Conservation (phyloP, 1,284 basidiomycete genomes). For the Pyrrhoderma lamaoense region DNA sequence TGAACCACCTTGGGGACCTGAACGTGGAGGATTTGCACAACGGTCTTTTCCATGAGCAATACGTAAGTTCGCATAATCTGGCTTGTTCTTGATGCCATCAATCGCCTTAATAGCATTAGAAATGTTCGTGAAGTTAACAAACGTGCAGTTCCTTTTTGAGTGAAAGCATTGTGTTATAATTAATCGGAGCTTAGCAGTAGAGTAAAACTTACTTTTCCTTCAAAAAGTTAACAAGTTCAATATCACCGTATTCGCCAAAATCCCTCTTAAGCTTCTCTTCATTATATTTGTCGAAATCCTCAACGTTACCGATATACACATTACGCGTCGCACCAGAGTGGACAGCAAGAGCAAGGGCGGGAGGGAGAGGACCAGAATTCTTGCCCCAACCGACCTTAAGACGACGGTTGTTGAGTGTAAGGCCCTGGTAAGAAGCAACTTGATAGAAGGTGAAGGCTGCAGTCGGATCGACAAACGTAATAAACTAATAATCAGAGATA, state of each 20-base stretch:
- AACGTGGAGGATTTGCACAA: conserved; percentile 84
- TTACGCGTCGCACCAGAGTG: conserved; percentile 89
- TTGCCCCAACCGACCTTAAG: conserved; percentile 96
- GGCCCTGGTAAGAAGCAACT: conserved; percentile 78
- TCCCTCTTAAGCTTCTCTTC: conserved; percentile 83
- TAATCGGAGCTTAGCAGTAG: background rate
- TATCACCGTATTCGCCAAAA: conserved; percentile 89
- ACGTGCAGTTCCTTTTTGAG: conserved; percentile 72
- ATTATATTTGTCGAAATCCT: conserved; percentile 83
- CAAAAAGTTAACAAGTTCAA: conserved; percentile 92
- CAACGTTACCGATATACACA: conserved; percentile 89
- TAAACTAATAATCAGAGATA: conserved; percentile 53
- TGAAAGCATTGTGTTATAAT: conserved; percentile 7
- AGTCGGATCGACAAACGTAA: conserved; percentile 84
- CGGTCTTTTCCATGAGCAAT: conserved; percentile 93
- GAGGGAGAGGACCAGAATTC: conserved; percentile 77
- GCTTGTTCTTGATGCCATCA: conserved; percentile 81
- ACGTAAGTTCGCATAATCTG: conserved; percentile 75
- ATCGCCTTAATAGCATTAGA: conserved; percentile 94
- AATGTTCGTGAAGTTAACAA: conserved; percentile 91
- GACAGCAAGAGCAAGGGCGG: conserved; percentile 77
- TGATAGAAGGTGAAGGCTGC: conserved; percentile 90
- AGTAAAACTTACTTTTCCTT: conserved; percentile 72
- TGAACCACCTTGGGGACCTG: conserved; percentile 63
- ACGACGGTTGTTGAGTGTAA: conserved; percentile 84